Conservation (phyloP, 2,329 filamentous ascomycete genomes). For the Tolypocladium cylindrosporum region DNA sequence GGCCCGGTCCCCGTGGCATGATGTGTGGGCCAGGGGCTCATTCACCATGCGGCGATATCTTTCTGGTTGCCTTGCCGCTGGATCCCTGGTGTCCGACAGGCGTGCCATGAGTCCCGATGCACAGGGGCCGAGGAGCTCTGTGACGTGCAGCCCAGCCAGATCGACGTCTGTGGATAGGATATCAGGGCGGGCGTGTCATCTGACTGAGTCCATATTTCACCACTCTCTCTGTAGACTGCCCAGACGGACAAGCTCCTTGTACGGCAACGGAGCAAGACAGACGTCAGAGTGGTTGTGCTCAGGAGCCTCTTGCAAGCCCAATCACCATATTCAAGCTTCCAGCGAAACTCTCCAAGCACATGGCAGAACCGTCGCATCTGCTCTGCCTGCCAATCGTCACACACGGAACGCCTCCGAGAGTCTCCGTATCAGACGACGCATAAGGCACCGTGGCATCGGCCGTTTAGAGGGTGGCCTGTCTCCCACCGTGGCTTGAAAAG, state of each 20-base stretch:
- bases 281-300: background rate
- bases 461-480: background rate
- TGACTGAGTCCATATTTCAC: background rate
- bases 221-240: background rate
- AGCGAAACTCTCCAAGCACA: background rate
- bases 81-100: background rate
- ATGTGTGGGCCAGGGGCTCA: background rate
- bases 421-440: background rate
- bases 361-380: background rate
- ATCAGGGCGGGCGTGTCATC: background rate
- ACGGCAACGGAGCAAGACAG: background rate
- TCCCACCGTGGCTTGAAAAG: background rate
- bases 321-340: background rate
- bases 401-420: background rate
- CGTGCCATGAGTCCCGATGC: background rate
- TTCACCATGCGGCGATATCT: background rate
- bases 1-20: background rate
- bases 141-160: background rate
- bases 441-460: background rate
- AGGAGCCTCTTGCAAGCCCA: background rate
- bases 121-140: background rate
- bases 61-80: background rate
- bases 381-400: background rate
- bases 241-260: background rate
- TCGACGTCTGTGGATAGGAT: background rate